These are phyloP conservation scores for Avena sativa DNA, from an alignment of 176 grass and related monocot species.

Conservation along the genomic window DNA sequence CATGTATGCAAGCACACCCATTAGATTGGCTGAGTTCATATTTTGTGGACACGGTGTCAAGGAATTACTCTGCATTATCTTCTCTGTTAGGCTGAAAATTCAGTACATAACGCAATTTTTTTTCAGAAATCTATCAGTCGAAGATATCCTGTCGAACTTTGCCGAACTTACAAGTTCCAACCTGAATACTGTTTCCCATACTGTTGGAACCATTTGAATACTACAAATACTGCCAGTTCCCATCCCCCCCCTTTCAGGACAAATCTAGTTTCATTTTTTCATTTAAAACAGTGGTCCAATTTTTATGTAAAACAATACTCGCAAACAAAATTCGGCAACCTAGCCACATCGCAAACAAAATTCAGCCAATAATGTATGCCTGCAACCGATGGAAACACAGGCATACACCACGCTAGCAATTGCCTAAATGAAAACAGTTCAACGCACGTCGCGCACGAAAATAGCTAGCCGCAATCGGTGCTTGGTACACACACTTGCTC, in stretches of 20 bases:
- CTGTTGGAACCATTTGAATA: neutral
- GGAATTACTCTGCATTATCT: neutral
- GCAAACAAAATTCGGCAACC: neutral
- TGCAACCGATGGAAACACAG: neutral
- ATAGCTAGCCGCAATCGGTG: neutral
- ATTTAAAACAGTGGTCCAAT: too few relatives aligned
- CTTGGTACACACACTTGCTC: neutral
- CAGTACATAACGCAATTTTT: neutral
- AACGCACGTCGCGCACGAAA: neutral
- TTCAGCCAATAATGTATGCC: neutral
- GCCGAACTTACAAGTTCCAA: neutral
- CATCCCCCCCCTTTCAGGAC: too few relatives aligned
- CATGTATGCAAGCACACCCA: conserved; percentile 19
- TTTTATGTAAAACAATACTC: neutral
- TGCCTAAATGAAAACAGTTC: too few relatives aligned
- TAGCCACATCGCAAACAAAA: neutral
- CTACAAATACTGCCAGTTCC: too few relatives aligned
- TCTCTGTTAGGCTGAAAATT: neutral
- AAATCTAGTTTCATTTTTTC: too few relatives aligned
- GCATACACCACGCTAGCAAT: neutral
- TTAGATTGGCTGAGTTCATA: neutral
- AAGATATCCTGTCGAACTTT: neutral
- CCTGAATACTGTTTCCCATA: neutral
- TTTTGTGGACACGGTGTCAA: neutral
- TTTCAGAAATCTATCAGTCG: neutral